phyloP scores from a whole-genome alignment of 148 eudicot genomes.

The Silene conica region DNA sequence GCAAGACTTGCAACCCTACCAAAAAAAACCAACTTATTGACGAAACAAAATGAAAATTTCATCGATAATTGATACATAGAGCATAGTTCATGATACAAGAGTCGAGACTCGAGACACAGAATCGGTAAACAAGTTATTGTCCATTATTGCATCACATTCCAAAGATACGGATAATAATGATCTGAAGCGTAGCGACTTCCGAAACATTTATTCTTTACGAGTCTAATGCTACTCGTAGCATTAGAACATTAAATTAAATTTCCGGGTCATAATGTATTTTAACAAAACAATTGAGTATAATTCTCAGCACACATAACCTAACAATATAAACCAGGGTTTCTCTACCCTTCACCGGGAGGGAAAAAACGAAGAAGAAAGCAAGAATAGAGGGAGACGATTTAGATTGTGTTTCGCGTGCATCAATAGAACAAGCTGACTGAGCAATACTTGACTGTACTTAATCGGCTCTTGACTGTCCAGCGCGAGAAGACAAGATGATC shows the following conservation, averaged over 20 bases:
- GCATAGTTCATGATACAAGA: no score
- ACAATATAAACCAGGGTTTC: constrained; percentile 25
- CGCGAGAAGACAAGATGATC: constrained; percentile 50
- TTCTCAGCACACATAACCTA: constrained; percentile 24
- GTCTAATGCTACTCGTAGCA: constrained; percentile 22
- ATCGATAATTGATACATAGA: no score
- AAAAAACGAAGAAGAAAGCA: constrained; percentile 20
- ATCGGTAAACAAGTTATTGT: not conserved
- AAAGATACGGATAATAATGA: not conserved
- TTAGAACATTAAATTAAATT: constrained; percentile 25
- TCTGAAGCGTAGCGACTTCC: constrained; percentile 10
- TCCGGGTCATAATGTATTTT: constrained; percentile 14
- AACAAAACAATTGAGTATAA: constrained; percentile 10
- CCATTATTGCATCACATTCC: not conserved
- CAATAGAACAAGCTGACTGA: constrained; percentile 17
- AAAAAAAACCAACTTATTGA: no score
- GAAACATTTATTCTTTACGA: constrained; percentile 28
- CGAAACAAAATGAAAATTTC: no score
- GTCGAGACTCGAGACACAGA: no score
- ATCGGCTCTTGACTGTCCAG: constrained; percentile 56
- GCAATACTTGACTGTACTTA: constrained; percentile 23
- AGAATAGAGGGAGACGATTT: constrained; percentile 21
- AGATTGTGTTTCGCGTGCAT: constrained; percentile 20
- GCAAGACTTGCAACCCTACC: no score
- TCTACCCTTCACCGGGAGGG: constrained; percentile 28